Base-by-base conservation (phyloP, 129 eudicot genomes). In the Ambrosia trifida region DNA sequence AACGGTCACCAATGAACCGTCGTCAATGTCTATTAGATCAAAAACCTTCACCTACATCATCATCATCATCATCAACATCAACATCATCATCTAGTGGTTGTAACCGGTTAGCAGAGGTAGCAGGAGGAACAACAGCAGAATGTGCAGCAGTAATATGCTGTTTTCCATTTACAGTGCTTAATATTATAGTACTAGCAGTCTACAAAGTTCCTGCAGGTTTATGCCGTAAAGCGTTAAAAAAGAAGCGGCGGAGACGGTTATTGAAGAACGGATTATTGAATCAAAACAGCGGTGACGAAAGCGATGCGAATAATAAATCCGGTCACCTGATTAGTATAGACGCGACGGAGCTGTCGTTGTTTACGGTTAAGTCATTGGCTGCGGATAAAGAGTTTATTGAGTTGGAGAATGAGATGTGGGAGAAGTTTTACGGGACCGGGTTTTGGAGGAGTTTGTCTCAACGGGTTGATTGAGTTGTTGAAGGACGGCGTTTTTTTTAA, bases 361-460 rank as follows among this genome's bases (percentile, higher is more conserved):
- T 72, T 2, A 36, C 49, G 76, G 24, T 52, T 75, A 47, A 47
- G n/a, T 19, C 79, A 46, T 6, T 68, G 14, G 75, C 77, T 30
- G 11, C 62, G 10, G 87, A 83, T 35, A 65, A 85, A 2, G 89
- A 88, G 38, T 81, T 83, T 45, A 50, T 85, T n/a, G 85, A 77
- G 78, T 80, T 91, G 52, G 95, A 91, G 72, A 88, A 82, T 78
- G 95, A 91, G 68, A 91, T 91, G 97, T 87, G 91, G 95, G 89
- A 80, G n/a, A 83, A 64, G 68, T 91, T 91, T 71, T 85, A 85
- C 63, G 78, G 89, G n/a, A 81, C 89, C 5, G 97, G 97, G 38
- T 91, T 91, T 72, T 87, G 95, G 91, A 83, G 97, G 64, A 91
- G 97, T 18, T 73, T 80, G 2, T 74, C 88, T 2, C 93, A 84